Evolutionary conservation across 176 grass and related monocot genomes (phyloP), one percentile per base, ranked within the genome.

Genomic region (Puccinellia tenuiflora): DNA sequence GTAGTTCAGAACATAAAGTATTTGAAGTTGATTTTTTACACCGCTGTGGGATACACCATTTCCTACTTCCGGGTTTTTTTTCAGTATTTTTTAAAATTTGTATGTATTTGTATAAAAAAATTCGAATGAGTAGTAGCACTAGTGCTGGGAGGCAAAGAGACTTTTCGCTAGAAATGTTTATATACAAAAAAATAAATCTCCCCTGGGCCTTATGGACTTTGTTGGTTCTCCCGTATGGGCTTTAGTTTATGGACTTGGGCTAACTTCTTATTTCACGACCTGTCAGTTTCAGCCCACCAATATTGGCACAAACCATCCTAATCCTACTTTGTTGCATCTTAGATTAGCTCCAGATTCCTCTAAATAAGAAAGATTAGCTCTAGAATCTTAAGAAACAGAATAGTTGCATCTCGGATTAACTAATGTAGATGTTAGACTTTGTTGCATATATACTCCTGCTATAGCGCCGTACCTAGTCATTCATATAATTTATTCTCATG

Each of bases 401-500:
- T 11, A 56, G 2, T 20, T 20, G 51, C 13, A 9, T 76, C 24
- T 69, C 1, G 9, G 48, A 56, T 80, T 40, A 75, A 45, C 5
- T 46, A 31, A 56, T 61, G 40, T 34, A 47, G 57, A 34, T 42
- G 31, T 48, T 47, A 66, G 15, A 22, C 62, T 50, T 77, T 69
- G 16, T 12, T 33, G 17, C 33, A 54, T 64, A 30, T 81, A 33
- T 47, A 30, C 50, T 52, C 54, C 18, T 45, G 7, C 15, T 8
- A 33, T 8, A 33, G 34, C 81, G 12, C 54, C 38, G 75, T 46
- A 84, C 35, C 76, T 66, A n/a, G 60, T 45, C 34, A 72, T 42
- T 1, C 25, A 46, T 71, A 45, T 16, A 56, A 30, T 39, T 82
- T 77, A 83, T 87, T 87, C 79, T 5, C 65, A 22, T 39, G 39